Evolutionary conservation across 257 asterid genomes (phyloP), one percentile per base, ranked within the genome.

Genomic region (Cruciata laevipes): DNA sequence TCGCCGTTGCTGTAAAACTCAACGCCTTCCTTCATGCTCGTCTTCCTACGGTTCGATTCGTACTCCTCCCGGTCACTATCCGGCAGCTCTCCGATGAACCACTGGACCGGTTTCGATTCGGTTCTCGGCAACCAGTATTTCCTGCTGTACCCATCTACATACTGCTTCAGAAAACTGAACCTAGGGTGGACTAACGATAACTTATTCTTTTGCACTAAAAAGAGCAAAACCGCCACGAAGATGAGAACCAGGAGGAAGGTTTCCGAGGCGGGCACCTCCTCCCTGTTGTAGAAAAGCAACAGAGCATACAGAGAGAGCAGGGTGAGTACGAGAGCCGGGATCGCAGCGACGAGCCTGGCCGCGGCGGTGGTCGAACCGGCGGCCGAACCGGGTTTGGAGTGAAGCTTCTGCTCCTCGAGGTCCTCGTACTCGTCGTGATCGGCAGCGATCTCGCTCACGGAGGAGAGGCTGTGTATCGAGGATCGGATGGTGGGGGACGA

Each of bases 351-450:
- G 18, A 67, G 49, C 37, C 47, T 16, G 18, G 73, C 14, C 0
- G 85, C 53, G 63, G 82, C 76, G 75, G 79, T 37, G 51, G 51
- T 42, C 51, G 51, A 37, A 30, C 64, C 64, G 8, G 21, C 31
- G 35, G 70, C 12, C 5, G 70, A 56, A 64, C 84, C 73, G 67
- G 86, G 89, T 25, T 65, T 83, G 70, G 74, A 78, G 21, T 94
- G 99, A 4, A 85, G 96, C 87, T 94, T 94, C 80, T 90, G 99
- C 67, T 94, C 99, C 78, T 94, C 99, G 55, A 90, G 76, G 77
- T 94, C 84, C 7, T 56, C 92, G 16, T 72, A 77, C 1, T 68
- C 71, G 9, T 81, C 86, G 0, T 78, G 80, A 76, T 83, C 89
- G 27, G 81, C 61, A 13, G 74, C 66, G 61, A 86, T 85, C 86